Base-by-base conservation (phyloP, 2,329 filamentous ascomycete genomes). In the Colletotrichum noveboracense region DNA sequence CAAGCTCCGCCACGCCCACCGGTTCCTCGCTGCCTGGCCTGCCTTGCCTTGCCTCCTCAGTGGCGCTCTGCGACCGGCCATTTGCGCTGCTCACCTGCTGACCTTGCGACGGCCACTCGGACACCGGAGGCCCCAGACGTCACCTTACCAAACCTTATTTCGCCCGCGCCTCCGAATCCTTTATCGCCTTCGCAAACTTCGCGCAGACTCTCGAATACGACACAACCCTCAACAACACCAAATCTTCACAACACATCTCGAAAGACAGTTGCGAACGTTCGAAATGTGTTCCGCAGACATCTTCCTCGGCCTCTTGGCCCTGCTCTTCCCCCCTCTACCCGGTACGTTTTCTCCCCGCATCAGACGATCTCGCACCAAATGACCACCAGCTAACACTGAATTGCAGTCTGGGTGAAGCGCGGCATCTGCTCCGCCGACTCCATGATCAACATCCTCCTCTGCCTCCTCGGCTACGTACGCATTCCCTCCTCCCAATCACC, bases 371-470 rank as follows among this genome's bases (percentile, higher is more conserved):
- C 9, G 5, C 24, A 24, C n/a, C 55, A 16, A 10, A 10, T 3
- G 9, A 24, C 7, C 48, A 12, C 24, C 21, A 30, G 76, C 84
- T 87, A 82, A 86, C 83, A 71, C 58, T 9, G 38, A 68, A 30
- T 26, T 26, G 26, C 26, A 24, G 97, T 99, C 81, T 99, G 97
- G 97, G 95, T 99, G 76, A 99, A 98, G 88, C 89, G 94, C 81
- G 97, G 97, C 78, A 89, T 99, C 86, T 99, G 97, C 89, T 94
- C 93, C 77, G 95, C 93, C 73, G 97, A 98, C 87, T 96, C 94
- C 10, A 82, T 98, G 81, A 98, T 99, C 89, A 99, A 99, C 88
- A 93, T 98, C 84, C 93, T 96, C 62, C 95, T 98, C 81, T 97
- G 94, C 85, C 83, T 92, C 70, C 91, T 96, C 26, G 94, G 93